Evolutionary conservation across 768 basidiomycete species (phyloP).

Genomic region (Mycena galopus): DNA sequence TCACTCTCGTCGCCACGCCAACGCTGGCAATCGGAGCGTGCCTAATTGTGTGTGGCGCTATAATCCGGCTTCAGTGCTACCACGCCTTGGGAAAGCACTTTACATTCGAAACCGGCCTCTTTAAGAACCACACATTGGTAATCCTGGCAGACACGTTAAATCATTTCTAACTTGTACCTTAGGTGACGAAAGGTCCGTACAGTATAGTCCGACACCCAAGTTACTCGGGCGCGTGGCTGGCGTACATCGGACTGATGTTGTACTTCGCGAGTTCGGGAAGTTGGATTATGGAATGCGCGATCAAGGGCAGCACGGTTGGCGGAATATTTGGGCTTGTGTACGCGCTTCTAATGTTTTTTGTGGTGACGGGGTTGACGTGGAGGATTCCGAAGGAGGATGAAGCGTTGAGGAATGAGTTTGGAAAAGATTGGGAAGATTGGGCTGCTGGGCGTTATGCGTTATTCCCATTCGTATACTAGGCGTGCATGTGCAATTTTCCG

Average conservation of each 20-base stretch:
- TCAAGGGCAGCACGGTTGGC: constrained; percentile 45
- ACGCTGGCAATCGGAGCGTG: constrained; percentile 18
- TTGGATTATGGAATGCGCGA: constrained; percentile 46
- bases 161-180: not conserved
- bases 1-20: constrained; percentile 12
- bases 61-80: constrained; percentile 30
- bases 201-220: constrained; percentile 49
- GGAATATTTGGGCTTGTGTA: constrained; percentile 24
- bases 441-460: constrained; percentile 43
- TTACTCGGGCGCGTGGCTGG: constrained; percentile 46
- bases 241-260: constrained; percentile 46
- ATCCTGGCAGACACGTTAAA: not conserved
- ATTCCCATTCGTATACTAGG: constrained; percentile 49
- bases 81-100: constrained; percentile 27
- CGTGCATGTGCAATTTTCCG: no score
- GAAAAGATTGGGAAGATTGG: constrained; percentile 49
- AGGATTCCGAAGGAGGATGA: constrained; percentile 49
- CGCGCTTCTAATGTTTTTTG: constrained; percentile 22
- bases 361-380: constrained; percentile 31
- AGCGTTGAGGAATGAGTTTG: constrained; percentile 46
- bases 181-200: constrained; percentile 49
- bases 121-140: constrained; percentile 29
- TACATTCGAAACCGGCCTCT: constrained; percentile 33
- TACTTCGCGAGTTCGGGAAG: constrained; percentile 48
- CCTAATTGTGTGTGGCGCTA: constrained; percentile 21